A percentile compares a stretch with the other conserved stretches of the same genome.
Conservation (phyloP, 345 rosid species). For the Streptanthus diversifolius region DNA sequence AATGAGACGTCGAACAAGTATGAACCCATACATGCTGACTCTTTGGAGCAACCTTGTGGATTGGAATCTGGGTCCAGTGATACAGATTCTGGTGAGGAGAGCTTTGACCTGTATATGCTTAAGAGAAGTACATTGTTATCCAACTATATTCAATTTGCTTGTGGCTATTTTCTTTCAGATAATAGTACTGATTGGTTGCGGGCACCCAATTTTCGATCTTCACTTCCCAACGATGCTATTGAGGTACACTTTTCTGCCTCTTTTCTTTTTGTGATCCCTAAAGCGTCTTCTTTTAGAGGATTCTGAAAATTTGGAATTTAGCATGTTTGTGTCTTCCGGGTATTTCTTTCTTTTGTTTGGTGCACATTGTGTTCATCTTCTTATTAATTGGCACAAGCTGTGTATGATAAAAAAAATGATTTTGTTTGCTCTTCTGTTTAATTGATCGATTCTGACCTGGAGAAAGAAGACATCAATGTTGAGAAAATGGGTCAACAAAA, state of each 20-base stretch:
- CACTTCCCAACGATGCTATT: slow-evolving; percentile 21
- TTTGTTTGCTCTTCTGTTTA: neutral
- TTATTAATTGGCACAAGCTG: neutral
- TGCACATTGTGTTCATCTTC: neutral
- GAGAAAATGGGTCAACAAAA: slow-evolving; percentile 37
- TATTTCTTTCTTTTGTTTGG: neutral
- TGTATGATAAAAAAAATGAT: neutral
- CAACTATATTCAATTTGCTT: no score
- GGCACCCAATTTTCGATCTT: slow-evolving; percentile 24
- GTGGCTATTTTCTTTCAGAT: slow-evolving; percentile 5
- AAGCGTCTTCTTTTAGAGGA: neutral
- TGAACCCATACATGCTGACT: slow-evolving; percentile 13
- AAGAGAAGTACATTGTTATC: no score
- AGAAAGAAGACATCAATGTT: slow-evolving; percentile 46
- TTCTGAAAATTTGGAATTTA: neutral
- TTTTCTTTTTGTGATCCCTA: neutral
- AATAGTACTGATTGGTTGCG: slow-evolving; percentile 23
- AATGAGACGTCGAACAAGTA: slow-evolving; percentile 27
- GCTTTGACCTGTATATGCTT: neutral
- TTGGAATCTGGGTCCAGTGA: slow-evolving; percentile 28
- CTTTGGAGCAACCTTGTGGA: slow-evolving; percentile 21
- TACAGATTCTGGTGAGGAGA: slow-evolving; percentile 11
- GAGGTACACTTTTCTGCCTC: slow-evolving; percentile 33
- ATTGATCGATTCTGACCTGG: slow-evolving; percentile 34
- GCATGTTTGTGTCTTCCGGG: neutral